These are phyloP conservation scores for Fusarium sp. DNA, from an alignment of 2,329 filamentous ascomycete genomes.

Conservation along the genomic window DNA sequence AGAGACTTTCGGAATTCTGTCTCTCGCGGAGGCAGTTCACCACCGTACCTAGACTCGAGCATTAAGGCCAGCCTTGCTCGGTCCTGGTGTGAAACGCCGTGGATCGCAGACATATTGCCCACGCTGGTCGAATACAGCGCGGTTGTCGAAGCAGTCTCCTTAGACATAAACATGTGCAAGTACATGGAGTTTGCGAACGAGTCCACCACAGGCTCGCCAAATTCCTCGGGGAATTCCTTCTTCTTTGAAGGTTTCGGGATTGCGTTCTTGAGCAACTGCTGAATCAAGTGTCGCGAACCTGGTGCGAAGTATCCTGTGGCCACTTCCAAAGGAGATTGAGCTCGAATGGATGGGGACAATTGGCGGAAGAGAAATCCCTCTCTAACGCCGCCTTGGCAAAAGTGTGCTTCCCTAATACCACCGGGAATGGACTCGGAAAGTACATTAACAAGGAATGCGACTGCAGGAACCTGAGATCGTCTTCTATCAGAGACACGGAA, in stretches of 20 bases:
- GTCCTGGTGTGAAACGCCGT: conserved; percentile 74
- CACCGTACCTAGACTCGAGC: conserved; percentile 75
- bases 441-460: conserved; percentile 76
- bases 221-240: conserved; percentile 55
- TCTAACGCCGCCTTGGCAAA: conserved; percentile 80
- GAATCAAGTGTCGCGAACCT: conserved; percentile 62
- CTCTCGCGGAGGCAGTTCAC: conserved; percentile 72
- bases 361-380: conserved; percentile 75
- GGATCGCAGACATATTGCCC: conserved; percentile 72
- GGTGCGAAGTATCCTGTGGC: conserved; percentile 70
- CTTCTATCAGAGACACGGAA: conserved; percentile 78
- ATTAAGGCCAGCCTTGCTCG: conserved; percentile 74
- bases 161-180: conserved; percentile 64
- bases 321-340: conserved; percentile 71
- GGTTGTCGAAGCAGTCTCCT: conserved; percentile 69
- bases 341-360: conserved; percentile 63
- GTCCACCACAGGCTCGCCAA: conserved; percentile 64
- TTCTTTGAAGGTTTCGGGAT: conserved; percentile 58
- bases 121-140: conserved; percentile 76
- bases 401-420: conserved; percentile 73
- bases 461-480: conserved; percentile 76
- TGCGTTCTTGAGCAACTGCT: conserved; percentile 62
- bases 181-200: conserved; percentile 74
- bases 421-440: conserved; percentile 72
- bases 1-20: conserved; percentile 68